phyloP scores from a whole-genome alignment of 2,329 filamentous ascomycete species.

The Ophiostoma quercus region DNA sequence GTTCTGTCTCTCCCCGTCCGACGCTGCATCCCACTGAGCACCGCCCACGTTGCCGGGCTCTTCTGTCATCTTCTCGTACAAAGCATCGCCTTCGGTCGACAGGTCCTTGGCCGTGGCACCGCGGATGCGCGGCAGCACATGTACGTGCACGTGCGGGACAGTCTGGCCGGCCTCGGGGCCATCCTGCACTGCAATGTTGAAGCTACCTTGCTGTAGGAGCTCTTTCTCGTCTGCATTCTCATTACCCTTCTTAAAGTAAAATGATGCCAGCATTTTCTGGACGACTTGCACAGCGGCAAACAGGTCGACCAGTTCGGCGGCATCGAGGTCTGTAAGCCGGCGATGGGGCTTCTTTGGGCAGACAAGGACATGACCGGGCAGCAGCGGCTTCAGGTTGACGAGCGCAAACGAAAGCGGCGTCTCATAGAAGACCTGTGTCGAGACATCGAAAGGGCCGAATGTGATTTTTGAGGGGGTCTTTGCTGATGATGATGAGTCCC shows the following conservation, averaged over 20 bases:
- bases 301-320: conserved; percentile 70
- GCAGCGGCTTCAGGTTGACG: conserved; percentile 90
- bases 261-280: conserved; percentile 63
- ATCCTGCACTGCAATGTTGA: conserved; percentile 96
- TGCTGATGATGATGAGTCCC: background rate
- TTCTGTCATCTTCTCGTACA: conserved; percentile 78
- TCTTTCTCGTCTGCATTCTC: background rate
- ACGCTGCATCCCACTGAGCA: conserved; percentile 53
- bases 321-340: conserved; percentile 68
- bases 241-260: conserved; percentile 42
- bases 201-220: conserved; percentile 48
- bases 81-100: conserved; percentile 53
- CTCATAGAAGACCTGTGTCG: conserved; percentile 80
- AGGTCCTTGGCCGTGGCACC: conserved; percentile 45
- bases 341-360: conserved; percentile 66
- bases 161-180: conserved; percentile 87
- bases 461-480: conserved; percentile 39
- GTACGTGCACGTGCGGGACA: conserved; percentile 87
- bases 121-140: conserved; percentile 71
- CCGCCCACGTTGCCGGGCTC: conserved; percentile 79
- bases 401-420: conserved; percentile 78
- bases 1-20: background rate
- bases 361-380: conserved; percentile 89
- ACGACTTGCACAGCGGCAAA: conserved; percentile 82
- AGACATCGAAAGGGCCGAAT: conserved; percentile 74